phyloP scores from a whole-genome alignment of 2,329 filamentous ascomycete genomes.

The Cordyceps pruinosa region DNA sequence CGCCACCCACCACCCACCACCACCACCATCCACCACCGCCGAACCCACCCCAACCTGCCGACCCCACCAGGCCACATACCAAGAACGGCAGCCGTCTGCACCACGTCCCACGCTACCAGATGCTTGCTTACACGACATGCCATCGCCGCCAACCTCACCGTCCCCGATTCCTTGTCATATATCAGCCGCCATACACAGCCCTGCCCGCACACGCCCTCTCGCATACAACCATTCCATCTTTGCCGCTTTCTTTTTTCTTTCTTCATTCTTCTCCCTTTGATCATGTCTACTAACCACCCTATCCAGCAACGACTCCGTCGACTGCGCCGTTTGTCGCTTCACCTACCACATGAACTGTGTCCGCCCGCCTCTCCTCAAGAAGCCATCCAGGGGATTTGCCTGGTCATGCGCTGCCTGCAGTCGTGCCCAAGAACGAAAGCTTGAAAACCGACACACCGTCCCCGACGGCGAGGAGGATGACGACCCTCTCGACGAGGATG shows the following conservation, averaged over 20 bases:
- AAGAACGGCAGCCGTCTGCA: slow-evolving; percentile 6
- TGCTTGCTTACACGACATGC: slow-evolving; percentile 12
- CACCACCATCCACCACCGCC: neutral
- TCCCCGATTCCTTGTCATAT: neutral
- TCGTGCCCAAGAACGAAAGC: slow-evolving; percentile 85
- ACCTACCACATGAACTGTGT: slow-evolving; percentile 99
- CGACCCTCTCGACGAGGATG: slow-evolving; percentile 60
- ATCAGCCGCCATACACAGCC: neutral
- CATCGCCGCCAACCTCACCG: neutral
- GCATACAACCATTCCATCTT: no score
- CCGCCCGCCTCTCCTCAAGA: slow-evolving; percentile 83
- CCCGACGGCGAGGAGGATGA: slow-evolving; percentile 62
- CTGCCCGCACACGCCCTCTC: no score
- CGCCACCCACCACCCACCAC: slow-evolving; percentile 1
- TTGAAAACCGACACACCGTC: slow-evolving; percentile 82
- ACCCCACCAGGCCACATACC: slow-evolving; percentile 10
- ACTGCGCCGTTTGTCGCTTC: slow-evolving; percentile 89
- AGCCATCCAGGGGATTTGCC: slow-evolving; percentile 92
- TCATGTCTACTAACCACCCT: slow-evolving; percentile 19
- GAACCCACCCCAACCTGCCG: neutral
- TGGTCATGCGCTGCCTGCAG: slow-evolving; percentile 97
- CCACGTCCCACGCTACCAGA: slow-evolving; percentile 3
- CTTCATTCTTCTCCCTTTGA: neutral
- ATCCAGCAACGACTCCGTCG: slow-evolving; percentile 80
- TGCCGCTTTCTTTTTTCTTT: no score